A percentile compares a stretch with the other conserved stretches of the same genome.
phyloP scores from a whole-genome alignment of 2,329 filamentous ascomycete genomes.

The Mycosphaerella sp. region DNA sequence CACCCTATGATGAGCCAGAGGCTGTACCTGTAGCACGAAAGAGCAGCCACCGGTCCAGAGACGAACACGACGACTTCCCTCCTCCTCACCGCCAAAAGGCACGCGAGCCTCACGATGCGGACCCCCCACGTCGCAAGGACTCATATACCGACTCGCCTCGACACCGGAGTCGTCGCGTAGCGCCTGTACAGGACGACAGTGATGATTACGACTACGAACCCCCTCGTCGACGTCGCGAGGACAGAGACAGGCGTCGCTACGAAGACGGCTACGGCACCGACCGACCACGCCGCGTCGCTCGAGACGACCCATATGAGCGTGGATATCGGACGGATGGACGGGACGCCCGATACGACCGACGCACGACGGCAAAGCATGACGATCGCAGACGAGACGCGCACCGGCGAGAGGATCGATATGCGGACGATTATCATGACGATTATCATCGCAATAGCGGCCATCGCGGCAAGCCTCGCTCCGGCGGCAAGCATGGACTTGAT shows the following conservation, averaged over 20 bases:
- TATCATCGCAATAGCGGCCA: conserved; percentile 10
- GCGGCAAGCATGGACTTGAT: conserved; percentile 14
- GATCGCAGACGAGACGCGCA: conserved; percentile 11
- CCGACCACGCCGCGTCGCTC: conserved; percentile 20
- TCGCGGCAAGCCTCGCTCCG: conserved; percentile 13
- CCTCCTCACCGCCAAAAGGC: conserved; percentile 13
- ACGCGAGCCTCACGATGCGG: conserved; percentile 15
- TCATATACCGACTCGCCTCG: conserved; percentile 19
- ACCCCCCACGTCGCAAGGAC: conserved; percentile 17
- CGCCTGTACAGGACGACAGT: conserved; percentile 16
- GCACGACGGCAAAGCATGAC: conserved; percentile 19
- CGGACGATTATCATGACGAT: conserved; percentile 21
- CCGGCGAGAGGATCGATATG: conserved; percentile 10
- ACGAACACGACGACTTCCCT: conserved; percentile 12
- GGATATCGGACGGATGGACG: conserved; percentile 30
- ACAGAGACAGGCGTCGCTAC: conserved; percentile 18
- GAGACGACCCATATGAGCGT: conserved; percentile 26
- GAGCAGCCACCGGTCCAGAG: conserved; percentile 10
- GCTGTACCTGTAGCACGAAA: conserved; percentile 8
- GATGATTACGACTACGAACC: conserved; percentile 23
- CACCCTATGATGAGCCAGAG: conserved; percentile 15
- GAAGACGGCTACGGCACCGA: conserved; percentile 31
- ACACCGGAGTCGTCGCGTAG: conserved; percentile 10
- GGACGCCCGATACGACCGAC: conserved; percentile 23
- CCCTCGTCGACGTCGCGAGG: conserved; percentile 15